Evolutionary conservation across 2,329 filamentous ascomycete species (phyloP).

Genomic region (Aspergillus carbonarius): DNA sequence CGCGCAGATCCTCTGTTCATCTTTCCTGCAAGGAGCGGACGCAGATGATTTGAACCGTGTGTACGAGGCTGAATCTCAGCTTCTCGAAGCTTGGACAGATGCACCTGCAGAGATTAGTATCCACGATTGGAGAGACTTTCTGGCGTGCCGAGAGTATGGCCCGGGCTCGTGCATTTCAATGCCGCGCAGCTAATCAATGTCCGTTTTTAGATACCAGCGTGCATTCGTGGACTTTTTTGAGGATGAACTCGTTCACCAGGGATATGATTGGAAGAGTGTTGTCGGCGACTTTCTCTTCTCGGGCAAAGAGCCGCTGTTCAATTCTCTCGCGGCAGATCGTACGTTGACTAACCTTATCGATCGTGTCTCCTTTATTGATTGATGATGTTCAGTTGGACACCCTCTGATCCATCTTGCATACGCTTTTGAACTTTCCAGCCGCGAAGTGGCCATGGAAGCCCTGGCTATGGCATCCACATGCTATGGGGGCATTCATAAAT

Average conservation of each 20-base stretch:
- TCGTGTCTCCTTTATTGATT: not conserved
- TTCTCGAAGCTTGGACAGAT: constrained; percentile 76
- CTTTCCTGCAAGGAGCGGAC: constrained; percentile 79
- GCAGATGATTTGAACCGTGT: constrained; percentile 71
- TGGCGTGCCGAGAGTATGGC: constrained; percentile 68
- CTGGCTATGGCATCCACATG: constrained; percentile 66
- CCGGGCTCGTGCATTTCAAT: not conserved
- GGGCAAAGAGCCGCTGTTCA: constrained; percentile 70
- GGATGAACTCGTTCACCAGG: constrained; percentile 73
- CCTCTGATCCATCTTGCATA: constrained; percentile 95
- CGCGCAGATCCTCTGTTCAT: constrained; percentile 68
- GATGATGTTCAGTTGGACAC: constrained; percentile 67
- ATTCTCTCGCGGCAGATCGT: constrained; percentile 77
- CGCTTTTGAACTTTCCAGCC: constrained; percentile 82
- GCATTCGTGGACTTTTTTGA: constrained; percentile 96
- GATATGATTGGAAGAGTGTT: constrained; percentile 82
- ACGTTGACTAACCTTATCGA: constrained; percentile 37
- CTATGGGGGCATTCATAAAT: constrained; percentile 58
- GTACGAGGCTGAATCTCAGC: constrained; percentile 72
- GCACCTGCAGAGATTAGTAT: constrained; percentile 80
- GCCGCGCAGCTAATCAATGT: not conserved
- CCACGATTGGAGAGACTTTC: constrained; percentile 81
- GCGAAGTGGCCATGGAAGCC: constrained; percentile 85
- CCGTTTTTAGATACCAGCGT: constrained; percentile 66
- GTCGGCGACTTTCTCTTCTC: constrained; percentile 72